Evolutionary conservation across 441 rosid species (phyloP).

Genomic region (Biscutella laevigata): DNA sequence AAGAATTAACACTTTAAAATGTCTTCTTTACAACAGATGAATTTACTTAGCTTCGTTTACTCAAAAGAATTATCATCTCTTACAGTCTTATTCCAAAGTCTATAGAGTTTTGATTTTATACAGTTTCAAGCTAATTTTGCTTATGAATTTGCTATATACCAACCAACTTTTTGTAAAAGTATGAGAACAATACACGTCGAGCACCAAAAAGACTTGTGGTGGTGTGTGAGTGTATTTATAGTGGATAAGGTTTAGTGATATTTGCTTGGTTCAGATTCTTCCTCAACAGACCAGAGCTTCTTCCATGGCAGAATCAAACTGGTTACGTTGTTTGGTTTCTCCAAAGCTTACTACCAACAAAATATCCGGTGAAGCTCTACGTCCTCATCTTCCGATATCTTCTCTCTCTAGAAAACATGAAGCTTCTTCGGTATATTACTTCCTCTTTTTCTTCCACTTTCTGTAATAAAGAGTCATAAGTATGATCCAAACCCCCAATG

Average conservation of each 20-base stretch:
- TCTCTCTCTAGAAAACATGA: conserved; percentile 22
- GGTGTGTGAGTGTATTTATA: not conserved
- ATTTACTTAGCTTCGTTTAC: not conserved
- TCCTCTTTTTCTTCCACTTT: not conserved
- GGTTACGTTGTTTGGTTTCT: conserved; percentile 18
- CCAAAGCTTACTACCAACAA: conserved; percentile 16
- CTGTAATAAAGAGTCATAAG: no score
- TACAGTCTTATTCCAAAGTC: not conserved
- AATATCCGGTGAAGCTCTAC: not conserved
- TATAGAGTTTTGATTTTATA: no score
- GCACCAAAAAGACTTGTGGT: conserved; percentile 16
- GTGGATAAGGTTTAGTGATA: conserved; percentile 22
- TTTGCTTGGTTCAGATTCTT: not conserved
- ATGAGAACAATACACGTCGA: conserved; percentile 20
- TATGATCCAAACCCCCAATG: not conserved
- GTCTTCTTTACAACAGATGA: conserved; percentile 5
- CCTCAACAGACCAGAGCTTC: not conserved
- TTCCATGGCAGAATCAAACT: conserved; percentile 23
- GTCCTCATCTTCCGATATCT: conserved; percentile 19
- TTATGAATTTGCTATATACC: no score
- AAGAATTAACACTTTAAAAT: not conserved
- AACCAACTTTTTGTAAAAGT: not conserved
- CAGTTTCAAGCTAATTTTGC: no score
- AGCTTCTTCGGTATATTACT: conserved; percentile 17
- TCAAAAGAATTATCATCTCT: not conserved